Conservation (phyloP, 495 filamentous ascomycete species). For the Neurospora pannonica region DNA sequence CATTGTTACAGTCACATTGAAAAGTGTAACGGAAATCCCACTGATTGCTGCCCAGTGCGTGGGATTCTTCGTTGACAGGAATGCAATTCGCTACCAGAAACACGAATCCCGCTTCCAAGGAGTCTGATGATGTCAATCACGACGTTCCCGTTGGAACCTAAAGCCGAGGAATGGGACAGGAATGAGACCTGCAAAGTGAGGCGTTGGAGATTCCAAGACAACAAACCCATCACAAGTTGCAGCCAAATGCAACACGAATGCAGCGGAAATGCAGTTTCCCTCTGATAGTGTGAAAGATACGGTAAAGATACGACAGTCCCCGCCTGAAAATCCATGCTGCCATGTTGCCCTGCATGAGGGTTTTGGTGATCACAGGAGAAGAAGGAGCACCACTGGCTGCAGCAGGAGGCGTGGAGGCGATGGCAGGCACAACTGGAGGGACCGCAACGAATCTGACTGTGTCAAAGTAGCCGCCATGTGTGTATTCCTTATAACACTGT, state of each 20-base stretch:
- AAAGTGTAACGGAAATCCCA: neutral
- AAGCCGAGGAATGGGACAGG: neutral
- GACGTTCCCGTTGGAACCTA: neutral
- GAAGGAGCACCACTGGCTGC: neutral
- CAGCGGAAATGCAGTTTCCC: neutral
- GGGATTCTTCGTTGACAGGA: neutral
- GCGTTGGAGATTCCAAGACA: neutral
- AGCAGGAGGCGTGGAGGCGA: neutral
- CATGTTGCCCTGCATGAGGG: neutral
- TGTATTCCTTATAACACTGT: neutral
- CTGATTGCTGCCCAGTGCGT: neutral
- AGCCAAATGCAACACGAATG: neutral
- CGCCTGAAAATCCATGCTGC: neutral
- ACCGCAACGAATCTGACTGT: neutral
- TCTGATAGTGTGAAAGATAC: neutral
- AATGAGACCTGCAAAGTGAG: neutral
- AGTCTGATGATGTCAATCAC: neutral
- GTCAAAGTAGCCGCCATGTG: neutral
- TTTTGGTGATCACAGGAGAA: neutral
- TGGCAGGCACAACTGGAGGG: neutral
- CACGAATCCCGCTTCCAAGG: neutral
- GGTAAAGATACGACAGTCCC: neutral
- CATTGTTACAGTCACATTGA: neutral
- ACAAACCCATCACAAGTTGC: neutral
- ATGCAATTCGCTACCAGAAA: neutral